Evolutionary conservation across 768 basidiomycete species (phyloP).

Genomic region (Exidia glandulosa): DNA sequence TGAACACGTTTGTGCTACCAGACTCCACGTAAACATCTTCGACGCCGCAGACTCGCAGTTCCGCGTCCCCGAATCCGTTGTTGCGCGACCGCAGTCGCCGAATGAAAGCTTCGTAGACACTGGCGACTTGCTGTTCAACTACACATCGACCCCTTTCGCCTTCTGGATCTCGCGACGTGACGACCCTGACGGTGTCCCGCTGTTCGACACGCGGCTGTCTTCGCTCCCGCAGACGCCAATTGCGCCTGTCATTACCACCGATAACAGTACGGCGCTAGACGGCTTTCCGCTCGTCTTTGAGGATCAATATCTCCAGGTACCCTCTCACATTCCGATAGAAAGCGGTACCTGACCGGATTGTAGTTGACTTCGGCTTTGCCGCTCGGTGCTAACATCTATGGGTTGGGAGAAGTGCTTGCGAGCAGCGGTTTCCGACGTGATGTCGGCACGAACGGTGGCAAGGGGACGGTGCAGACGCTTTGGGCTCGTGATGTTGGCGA

Average conservation of each 20-base stretch:
- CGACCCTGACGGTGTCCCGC: conserved; percentile 37
- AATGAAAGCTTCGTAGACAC: conserved; percentile 22
- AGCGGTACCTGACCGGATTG: not conserved
- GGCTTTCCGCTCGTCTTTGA: conserved; percentile 68
- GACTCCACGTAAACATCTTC: conserved; percentile 57
- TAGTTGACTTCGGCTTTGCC: conserved; percentile 59
- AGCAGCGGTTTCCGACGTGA: conserved; percentile 59
- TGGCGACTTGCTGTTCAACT: conserved; percentile 63
- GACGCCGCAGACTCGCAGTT: conserved; percentile 54
- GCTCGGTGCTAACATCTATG: conserved; percentile 59
- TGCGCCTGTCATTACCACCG: conserved; percentile 37
- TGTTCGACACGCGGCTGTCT: conserved; percentile 60
- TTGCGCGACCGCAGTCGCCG: conserved; percentile 25
- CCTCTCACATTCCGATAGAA: not conserved
- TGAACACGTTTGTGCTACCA: no score
- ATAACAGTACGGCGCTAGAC: conserved; percentile 45
- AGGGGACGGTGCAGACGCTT: conserved; percentile 52
- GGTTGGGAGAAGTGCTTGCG: conserved; percentile 62
- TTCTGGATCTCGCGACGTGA: conserved; percentile 73
- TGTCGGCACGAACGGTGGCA: conserved; percentile 35
- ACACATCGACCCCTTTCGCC: conserved; percentile 51
- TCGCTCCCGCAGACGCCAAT: conserved; percentile 54
- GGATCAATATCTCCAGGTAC: conserved; percentile 65
- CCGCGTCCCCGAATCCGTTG: conserved; percentile 45
- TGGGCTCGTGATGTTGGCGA: conserved; percentile 57